Evolutionary conservation across 108 stramenopile genomes (phyloP), one percentile per base, ranked within the genome.

Genomic region (Cyclotella sp.): DNA sequence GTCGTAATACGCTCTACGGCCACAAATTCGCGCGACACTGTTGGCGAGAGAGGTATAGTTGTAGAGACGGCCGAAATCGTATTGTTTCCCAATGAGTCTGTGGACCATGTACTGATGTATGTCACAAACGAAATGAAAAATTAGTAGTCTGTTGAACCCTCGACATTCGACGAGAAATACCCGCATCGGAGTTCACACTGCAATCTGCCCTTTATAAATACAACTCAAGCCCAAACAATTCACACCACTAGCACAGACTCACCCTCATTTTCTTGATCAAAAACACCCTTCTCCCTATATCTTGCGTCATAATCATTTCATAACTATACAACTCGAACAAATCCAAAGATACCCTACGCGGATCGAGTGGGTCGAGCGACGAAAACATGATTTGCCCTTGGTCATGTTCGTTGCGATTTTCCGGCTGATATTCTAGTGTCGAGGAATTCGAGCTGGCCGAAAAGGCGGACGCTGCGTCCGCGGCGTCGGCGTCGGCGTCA

Each of bases 261-360:
- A 82, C 81, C 63, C 63, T 82, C 74, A 70, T 73, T 61, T 83
- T 73, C 2, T 63, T 34, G 5, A 73, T 64, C 58, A 83, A 59
- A 55, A 68, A 83, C 16, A 67, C 76, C 67, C 76, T 77, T 67
- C 82, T 77, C 39, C 54, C 61, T 47, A 83, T 66, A 14, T 18
- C 28, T 18, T 44, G 8, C 45, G 72, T 65, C 51, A 21, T 64
- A 16, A 77, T 34, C 82, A 83, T 77, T 52, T 83, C 82, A 6
- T 77, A 63, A 74, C 82, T 73, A 70, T 83, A 83, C 54, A 73
- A 11, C 54, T 83, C 82, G 49, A 77, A 83, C 39, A 77, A 63
- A 60, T 83, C 82, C 44, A 77, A 53, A 14, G 82, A 68, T 29
- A 77, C 67, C 42, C 51, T 77, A 4, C 82, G 76, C n/a, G 76